Conservation (phyloP, 441 rosid genomes). For the Pelargonium citronellum region DNA sequence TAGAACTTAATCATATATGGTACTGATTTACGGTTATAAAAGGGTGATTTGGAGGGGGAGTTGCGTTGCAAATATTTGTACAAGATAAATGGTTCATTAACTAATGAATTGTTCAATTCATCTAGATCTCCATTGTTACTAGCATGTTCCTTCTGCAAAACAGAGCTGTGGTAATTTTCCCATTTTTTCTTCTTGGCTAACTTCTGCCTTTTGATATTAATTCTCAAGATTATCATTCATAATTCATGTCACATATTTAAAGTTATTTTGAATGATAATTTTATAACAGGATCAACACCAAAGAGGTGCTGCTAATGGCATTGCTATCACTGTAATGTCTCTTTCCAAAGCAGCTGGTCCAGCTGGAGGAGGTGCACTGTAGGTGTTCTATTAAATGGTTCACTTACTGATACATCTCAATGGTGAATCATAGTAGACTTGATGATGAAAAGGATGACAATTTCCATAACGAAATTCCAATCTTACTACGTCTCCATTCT, state of each 20-base stretch:
- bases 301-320: slow-evolving; percentile 12
- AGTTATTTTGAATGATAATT: not conserved
- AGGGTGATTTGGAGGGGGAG: no score
- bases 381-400: not conserved
- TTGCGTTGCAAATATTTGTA: not conserved
- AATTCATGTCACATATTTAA: no score
- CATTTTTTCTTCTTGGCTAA: no score
- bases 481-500: no score
- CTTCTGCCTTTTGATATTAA: no score
- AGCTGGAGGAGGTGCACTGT: slow-evolving; percentile 17
- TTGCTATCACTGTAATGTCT: slow-evolving; percentile 20
- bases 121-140: slow-evolving; percentile 23
- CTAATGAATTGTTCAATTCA: not conserved
- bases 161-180: slow-evolving; percentile 23
- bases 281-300: slow-evolving; percentile 14
- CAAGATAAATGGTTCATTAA: not conserved
- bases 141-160: slow-evolving; percentile 26
- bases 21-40: no score
- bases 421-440: no score
- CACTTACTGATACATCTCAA: no score
- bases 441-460: no score
- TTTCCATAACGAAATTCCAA: no score
- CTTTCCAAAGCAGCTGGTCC: slow-evolving; percentile 22
- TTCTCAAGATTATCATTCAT: not conserved
- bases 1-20: no score